Evolutionary conservation across 2,329 filamentous ascomycete species (phyloP).

Genomic region (Trichoderma hamatum): DNA sequence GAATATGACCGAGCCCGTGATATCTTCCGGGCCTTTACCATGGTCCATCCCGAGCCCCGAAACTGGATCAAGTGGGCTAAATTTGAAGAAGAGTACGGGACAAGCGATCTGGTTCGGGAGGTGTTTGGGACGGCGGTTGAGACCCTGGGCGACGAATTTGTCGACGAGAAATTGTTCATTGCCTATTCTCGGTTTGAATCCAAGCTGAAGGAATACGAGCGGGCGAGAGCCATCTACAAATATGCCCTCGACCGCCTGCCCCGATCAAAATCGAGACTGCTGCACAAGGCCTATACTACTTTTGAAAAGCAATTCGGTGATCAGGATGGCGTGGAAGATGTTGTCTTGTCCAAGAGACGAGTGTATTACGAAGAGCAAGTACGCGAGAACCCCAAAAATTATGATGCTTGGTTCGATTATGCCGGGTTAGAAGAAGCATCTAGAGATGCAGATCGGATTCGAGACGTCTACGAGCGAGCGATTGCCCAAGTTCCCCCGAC

Average conservation of each 20-base stretch:
- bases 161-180: constrained; percentile 94
- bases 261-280: constrained; percentile 76
- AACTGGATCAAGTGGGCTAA: constrained; percentile 99
- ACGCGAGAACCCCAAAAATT: constrained; percentile 93
- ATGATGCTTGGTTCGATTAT: constrained; percentile 97
- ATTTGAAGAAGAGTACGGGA: constrained; percentile 95
- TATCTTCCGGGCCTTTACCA: constrained; percentile 87
- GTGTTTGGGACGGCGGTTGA: constrained; percentile 90
- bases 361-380: constrained; percentile 94
- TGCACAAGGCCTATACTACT: constrained; percentile 94
- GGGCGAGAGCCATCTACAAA: constrained; percentile 92
- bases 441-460: constrained; percentile 78
- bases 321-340: constrained; percentile 88
- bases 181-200: constrained; percentile 94
- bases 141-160: constrained; percentile 88
- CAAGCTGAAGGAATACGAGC: constrained; percentile 92
- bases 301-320: constrained; percentile 99
- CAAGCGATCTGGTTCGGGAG: constrained; percentile 86
- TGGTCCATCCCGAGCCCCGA: constrained; percentile 89
- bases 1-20: constrained; percentile 88
- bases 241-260: constrained; percentile 92
- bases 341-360: constrained; percentile 90
- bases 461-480: constrained; percentile 92
- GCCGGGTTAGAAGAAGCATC: constrained; percentile 85
- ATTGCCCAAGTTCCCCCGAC: constrained; percentile 95